Conservation (phyloP, 129 eudicot genomes). For the Saussurea involucrata region DNA sequence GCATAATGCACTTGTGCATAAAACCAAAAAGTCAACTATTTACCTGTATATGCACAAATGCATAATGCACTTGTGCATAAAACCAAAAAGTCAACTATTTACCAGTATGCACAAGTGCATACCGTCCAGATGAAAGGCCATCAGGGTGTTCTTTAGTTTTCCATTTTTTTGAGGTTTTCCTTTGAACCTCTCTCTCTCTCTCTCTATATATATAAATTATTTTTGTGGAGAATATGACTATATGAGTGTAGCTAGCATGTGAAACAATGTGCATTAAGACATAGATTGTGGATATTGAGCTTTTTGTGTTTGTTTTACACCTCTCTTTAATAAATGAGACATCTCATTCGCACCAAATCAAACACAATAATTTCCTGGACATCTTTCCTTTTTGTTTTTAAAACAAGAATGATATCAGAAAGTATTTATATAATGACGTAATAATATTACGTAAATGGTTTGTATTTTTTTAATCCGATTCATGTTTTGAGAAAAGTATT, state of each 20-base stretch:
- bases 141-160: too few relatives aligned
- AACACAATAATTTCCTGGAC: slow-evolving; percentile 22
- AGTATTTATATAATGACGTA: neutral
- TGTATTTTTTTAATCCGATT: neutral
- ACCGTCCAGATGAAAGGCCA: too few relatives aligned
- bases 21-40: too few relatives aligned
- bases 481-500: neutral
- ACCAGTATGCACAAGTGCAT: too few relatives aligned
- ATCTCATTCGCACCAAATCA: slow-evolving; percentile 22
- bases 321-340: neutral
- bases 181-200: too few relatives aligned
- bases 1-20: too few relatives aligned
- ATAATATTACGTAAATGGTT: neutral
- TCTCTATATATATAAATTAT: neutral
- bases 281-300: neutral
- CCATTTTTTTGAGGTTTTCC: too few relatives aligned
- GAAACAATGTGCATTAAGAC: neutral
- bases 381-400: slow-evolving; percentile 10
- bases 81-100: too few relatives aligned
- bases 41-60: too few relatives aligned
- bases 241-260: neutral
- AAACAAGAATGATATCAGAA: neutral
- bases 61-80: too few relatives aligned
- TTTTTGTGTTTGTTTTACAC: neutral
- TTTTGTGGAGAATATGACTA: neutral